These are phyloP conservation scores for Amesomyces nigricolor DNA, from an alignment of 2,329 filamentous ascomycete species.

Conservation along the genomic window DNA sequence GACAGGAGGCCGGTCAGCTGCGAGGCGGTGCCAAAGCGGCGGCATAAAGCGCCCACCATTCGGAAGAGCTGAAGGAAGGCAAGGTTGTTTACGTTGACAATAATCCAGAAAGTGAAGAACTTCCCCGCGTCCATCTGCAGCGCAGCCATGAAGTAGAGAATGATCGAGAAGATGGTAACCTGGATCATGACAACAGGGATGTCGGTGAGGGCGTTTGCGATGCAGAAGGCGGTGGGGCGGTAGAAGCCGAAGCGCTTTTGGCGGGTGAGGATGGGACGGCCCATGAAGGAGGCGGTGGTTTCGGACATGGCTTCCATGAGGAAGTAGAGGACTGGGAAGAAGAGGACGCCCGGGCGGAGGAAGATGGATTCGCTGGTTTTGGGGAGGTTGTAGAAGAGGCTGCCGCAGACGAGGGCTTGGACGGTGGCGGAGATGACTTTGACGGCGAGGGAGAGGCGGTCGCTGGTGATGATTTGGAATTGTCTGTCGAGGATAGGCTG, in stretches of 20 bases:
- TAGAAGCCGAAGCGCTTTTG: constrained; percentile 9
- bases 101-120: constrained; percentile 3
- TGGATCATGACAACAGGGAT: constrained; percentile 1
- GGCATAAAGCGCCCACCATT: constrained; percentile 1
- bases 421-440: neutral
- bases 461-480: no score
- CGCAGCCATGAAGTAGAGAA: constrained; percentile 1
- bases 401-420: constrained; percentile 5
- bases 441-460: no score
- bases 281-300: constrained; percentile 3
- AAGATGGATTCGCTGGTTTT: constrained; percentile 1
- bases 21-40: neutral
- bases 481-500: no score
- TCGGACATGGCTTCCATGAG: constrained; percentile 8
- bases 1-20: constrained; percentile 25
- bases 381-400: constrained; percentile 7
- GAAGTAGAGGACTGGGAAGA: constrained; percentile 5
- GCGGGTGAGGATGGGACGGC: constrained; percentile 5
- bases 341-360: neutral
- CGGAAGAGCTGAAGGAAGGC: neutral
- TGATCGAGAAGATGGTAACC: neutral
- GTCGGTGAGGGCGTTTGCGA: constrained; percentile 4
- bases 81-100: neutral
- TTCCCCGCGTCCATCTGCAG: neutral
- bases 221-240: neutral